These are phyloP conservation scores for Claviceps monticola DNA, from an alignment of 2,329 filamentous ascomycete species.

Conservation along the genomic window DNA sequence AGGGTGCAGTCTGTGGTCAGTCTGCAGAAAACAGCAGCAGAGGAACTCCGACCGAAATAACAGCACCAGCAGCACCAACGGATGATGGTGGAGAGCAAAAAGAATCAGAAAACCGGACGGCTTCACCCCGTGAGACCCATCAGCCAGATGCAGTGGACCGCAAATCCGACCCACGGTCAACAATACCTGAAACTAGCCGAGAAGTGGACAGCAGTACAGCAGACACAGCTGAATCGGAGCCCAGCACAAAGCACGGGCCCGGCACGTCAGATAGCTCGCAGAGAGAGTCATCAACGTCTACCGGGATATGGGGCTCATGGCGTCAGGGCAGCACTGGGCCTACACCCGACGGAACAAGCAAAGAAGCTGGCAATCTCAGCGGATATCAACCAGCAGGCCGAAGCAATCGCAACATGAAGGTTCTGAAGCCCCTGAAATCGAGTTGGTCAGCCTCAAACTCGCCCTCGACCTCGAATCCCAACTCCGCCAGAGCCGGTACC, in stretches of 20 bases:
- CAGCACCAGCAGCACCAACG: not conserved
- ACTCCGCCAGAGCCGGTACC: conserved; percentile 32
- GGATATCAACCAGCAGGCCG: conserved; percentile 58
- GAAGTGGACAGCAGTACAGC: conserved; percentile 26
- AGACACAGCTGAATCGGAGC: conserved; percentile 11
- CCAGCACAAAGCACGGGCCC: conserved; percentile 15
- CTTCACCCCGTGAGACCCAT: conserved; percentile 24
- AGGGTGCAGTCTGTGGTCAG: conserved; percentile 19
- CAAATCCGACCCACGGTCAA: conserved; percentile 21
- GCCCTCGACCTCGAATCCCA: conserved; percentile 51
- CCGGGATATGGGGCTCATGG: conserved; percentile 59
- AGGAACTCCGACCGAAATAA: conserved; percentile 1
- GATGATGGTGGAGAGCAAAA: conserved; percentile 7
- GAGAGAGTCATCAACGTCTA: conserved; percentile 34
- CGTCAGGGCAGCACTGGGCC: conserved; percentile 39
- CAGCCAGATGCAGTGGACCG: conserved; percentile 20
- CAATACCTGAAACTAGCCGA: conserved; percentile 28
- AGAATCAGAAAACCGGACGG: conserved; percentile 12
- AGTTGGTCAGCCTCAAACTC: too few relatives aligned
- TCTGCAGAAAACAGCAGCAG: conserved; percentile 6
- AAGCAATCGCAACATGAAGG: conserved; percentile 66
- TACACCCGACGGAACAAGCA: conserved; percentile 37
- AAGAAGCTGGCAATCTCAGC: conserved; percentile 40
- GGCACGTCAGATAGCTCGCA: conserved; percentile 17
- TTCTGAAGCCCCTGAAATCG: conserved; percentile 66